phyloP scores from a whole-genome alignment of 2,329 filamentous ascomycete species.

The Xylaria sp. region DNA sequence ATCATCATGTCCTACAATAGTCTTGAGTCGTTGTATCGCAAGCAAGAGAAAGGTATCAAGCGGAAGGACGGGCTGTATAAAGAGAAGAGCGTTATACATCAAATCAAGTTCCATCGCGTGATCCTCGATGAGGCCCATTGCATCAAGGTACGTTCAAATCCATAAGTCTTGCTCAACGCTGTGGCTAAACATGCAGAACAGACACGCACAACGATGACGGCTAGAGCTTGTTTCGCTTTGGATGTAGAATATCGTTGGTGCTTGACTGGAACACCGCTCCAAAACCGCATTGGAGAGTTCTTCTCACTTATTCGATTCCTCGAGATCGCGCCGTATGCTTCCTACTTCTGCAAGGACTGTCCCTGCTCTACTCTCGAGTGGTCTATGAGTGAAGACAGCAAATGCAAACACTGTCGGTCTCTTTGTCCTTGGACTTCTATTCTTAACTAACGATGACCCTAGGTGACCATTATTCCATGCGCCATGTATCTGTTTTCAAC shows the following conservation, averaged over 20 bases:
- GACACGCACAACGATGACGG: slow-evolving; percentile 86
- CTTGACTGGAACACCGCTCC: slow-evolving; percentile 90
- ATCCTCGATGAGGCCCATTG: slow-evolving; percentile 96
- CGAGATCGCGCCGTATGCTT: slow-evolving; percentile 86
- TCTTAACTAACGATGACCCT: slow-evolving; percentile 22
- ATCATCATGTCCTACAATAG: slow-evolving; percentile 98
- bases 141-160: slow-evolving; percentile 72
- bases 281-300: slow-evolving; percentile 97
- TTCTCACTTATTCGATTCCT: slow-evolving; percentile 95
- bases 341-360: slow-evolving; percentile 93
- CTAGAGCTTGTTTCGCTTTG: slow-evolving; percentile 93
- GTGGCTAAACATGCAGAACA: slow-evolving; percentile 48
- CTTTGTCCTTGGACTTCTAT: background rate
- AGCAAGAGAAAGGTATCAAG: slow-evolving; percentile 89
- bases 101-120: slow-evolving; percentile 86
- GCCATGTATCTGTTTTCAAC: slow-evolving; percentile 84
- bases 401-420: slow-evolving; percentile 76
- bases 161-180: background rate
- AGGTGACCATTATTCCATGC: slow-evolving; percentile 51
- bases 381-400: slow-evolving; percentile 76
- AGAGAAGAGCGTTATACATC: slow-evolving; percentile 82
- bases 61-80: slow-evolving; percentile 84
- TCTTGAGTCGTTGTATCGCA: slow-evolving; percentile 90
- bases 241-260: slow-evolving; percentile 94
- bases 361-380: slow-evolving; percentile 84